These are phyloP conservation scores for Scedosporium minutisporum DNA, from an alignment of 2,329 filamentous ascomycete species.

Conservation along the genomic window DNA sequence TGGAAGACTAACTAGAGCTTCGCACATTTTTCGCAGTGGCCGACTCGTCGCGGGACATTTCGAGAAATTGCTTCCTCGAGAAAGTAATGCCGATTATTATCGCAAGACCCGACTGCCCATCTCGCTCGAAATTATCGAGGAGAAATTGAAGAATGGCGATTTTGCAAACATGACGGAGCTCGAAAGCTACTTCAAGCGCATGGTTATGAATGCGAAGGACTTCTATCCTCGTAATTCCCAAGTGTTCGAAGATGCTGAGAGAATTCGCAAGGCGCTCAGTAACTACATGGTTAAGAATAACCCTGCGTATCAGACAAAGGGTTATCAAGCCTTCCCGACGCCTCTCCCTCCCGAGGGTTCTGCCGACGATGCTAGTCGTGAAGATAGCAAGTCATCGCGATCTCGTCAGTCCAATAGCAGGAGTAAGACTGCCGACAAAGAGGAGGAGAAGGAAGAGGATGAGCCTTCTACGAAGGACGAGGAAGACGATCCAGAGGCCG, in stretches of 20 bases:
- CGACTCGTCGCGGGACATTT: slow-evolving; percentile 68
- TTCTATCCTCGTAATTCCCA: slow-evolving; percentile 66
- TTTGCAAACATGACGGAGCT: slow-evolving; percentile 65
- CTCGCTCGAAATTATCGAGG: slow-evolving; percentile 66
- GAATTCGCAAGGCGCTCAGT: slow-evolving; percentile 74
- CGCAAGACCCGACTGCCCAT: slow-evolving; percentile 67
- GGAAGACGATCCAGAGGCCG: slow-evolving; percentile 18
- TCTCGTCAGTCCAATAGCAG: slow-evolving; percentile 16
- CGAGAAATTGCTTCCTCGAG: slow-evolving; percentile 57
- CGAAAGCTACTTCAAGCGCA: slow-evolving; percentile 78
- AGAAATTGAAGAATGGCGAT: slow-evolving; percentile 57
- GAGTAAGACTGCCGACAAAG: slow-evolving; percentile 16
- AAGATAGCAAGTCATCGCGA: neutral
- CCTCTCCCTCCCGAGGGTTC: slow-evolving; percentile 52
- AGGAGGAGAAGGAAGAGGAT: slow-evolving; percentile 17
- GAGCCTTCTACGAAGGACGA: slow-evolving; percentile 21
- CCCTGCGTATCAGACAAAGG: slow-evolving; percentile 62
- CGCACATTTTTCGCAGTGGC: slow-evolving; percentile 38
- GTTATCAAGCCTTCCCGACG: slow-evolving; percentile 63
- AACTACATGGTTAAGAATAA: slow-evolving; percentile 84
- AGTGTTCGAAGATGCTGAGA: slow-evolving; percentile 75
- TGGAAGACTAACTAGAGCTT: slow-evolving; percentile 11
- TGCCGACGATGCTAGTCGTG: slow-evolving; percentile 11
- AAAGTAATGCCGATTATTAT: slow-evolving; percentile 66
- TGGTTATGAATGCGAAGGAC: slow-evolving; percentile 80